Percentiles rank a stretch among this genome's conserved stretches.
These are phyloP conservation scores for Panaeolus papilionaceus DNA, from an alignment of 768 basidiomycete genomes.

Conservation along the genomic window DNA sequence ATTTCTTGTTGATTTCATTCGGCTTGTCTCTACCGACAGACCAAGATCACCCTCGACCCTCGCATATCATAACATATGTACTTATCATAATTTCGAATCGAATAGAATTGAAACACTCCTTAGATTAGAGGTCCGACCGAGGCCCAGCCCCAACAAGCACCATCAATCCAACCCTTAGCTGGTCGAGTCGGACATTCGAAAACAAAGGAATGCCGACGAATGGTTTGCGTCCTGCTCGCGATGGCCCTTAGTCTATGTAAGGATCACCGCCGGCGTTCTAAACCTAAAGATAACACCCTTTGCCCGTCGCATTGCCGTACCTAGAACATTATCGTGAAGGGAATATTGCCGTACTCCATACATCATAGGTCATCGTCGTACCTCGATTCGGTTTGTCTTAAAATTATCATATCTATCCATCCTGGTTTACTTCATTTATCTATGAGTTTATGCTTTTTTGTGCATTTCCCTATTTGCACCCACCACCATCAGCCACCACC, in stretches of 20 bases:
- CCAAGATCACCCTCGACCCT: background rate
- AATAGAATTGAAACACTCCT: background rate
- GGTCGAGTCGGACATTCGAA: background rate
- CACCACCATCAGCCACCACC: background rate
- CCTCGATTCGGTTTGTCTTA: background rate
- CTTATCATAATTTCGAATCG: background rate
- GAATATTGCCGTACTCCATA: background rate
- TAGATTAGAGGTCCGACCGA: background rate
- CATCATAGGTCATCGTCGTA: background rate
- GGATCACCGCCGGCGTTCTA: background rate
- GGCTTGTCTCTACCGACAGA: background rate
- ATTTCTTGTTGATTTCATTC: background rate
- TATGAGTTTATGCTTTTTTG: background rate
- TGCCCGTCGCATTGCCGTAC: background rate
- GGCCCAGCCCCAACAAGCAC: background rate
- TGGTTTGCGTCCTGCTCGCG: slow-evolving; percentile 1
- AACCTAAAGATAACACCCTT: background rate
- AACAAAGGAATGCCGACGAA: background rate
- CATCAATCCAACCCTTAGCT: background rate
- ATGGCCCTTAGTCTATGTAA: background rate
- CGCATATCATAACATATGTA: too few species aligned
- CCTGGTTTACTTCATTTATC: too few species aligned
- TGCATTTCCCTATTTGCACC: background rate
- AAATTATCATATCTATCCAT: too few species aligned
- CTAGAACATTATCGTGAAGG: too few species aligned